Base-by-base conservation (phyloP, 305 asterid genomes). In the Withania somnifera region DNA sequence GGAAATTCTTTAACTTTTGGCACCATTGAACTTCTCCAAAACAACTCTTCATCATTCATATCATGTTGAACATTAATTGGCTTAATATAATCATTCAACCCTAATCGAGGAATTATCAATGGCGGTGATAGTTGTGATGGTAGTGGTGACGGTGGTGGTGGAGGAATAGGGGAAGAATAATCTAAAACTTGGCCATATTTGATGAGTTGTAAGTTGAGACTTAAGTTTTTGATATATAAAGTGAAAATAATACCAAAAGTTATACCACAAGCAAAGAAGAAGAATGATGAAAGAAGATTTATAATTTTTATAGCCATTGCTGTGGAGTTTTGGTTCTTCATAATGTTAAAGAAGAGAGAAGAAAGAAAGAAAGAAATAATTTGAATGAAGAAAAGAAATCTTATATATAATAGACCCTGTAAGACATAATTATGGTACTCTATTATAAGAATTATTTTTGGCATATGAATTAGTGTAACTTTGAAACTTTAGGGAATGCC, bases 1-100 rank as follows among this genome's bases (percentile, higher is more conserved):
- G 98, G 97, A 47, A 51, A 81, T 14, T 90, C 89, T 54, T 80
- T 71, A 15, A 90, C 87, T 24, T 81, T 90, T 1, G 97, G 97
- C 52, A 47, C 73, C 94, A 93, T 89, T 32, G 99, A 95, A 7
- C 97, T 97, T 83, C 88, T 86, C 97, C 93, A 89, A 14, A 92
- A 24, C 64, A 95, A 89, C 80, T 95, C 94, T 32, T 87, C 75
- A 17, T 95, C 97, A 81, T 40, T 79, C 97, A 95, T 85, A 7
- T 83, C 91, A 61, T 93, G 97, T 88, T 85, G 47, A 10, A 28
- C 30, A 40, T 82, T 28, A 38, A 20, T 38, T 28, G 86, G 84
- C 80, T 73, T 34, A 24, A 83, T 26, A 11, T 61, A 80, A 0
- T 81, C 86, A 57, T 52, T 69, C 52, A 79, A 56, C 83, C 81